These are phyloP conservation scores for Mariannaea elegans DNA, from an alignment of 2,329 filamentous ascomycete species.

Conservation along the genomic window DNA sequence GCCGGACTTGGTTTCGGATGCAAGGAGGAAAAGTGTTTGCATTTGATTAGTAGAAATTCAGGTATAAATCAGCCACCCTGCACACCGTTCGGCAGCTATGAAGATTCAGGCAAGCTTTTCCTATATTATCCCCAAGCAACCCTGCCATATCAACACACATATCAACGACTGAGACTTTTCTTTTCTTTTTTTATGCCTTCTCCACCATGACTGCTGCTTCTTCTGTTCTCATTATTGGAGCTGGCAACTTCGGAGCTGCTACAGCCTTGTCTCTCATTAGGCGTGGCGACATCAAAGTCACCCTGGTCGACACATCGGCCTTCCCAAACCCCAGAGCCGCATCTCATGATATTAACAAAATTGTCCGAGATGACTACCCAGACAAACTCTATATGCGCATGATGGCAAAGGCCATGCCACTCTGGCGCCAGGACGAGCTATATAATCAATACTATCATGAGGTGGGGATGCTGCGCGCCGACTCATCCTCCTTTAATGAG, in stretches of 20 bases:
- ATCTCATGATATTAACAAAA: constrained; percentile 58
- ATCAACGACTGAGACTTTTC: not conserved
- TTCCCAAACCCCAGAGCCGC: constrained; percentile 51
- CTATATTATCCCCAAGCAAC: no score
- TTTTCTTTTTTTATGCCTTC: not conserved
- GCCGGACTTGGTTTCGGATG: no score
- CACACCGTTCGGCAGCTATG: no score
- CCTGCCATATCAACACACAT: not conserved
- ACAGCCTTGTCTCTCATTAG: constrained; percentile 50
- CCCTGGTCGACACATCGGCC: constrained; percentile 47
- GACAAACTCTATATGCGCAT: constrained; percentile 52
- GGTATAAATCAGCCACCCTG: no score
- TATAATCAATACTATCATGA: constrained; percentile 64
- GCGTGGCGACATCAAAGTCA: constrained; percentile 42
- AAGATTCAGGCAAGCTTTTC: no score
- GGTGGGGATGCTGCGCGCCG: constrained; percentile 61
- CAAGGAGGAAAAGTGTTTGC: no score
- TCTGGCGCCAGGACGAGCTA: constrained; percentile 54
- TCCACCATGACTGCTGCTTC: constrained; percentile 8
- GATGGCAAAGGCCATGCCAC: constrained; percentile 51
- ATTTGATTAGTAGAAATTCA: no score
- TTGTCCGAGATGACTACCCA: constrained; percentile 53
- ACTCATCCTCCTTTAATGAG: constrained; percentile 53
- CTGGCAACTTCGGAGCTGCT: constrained; percentile 55
- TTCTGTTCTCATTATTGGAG: constrained; percentile 51